A percentile compares a stretch with the other conserved stretches of the same genome.
Conservation (phyloP, 2,329 filamentous ascomycete genomes). For the Mycosphaerella sp. region DNA sequence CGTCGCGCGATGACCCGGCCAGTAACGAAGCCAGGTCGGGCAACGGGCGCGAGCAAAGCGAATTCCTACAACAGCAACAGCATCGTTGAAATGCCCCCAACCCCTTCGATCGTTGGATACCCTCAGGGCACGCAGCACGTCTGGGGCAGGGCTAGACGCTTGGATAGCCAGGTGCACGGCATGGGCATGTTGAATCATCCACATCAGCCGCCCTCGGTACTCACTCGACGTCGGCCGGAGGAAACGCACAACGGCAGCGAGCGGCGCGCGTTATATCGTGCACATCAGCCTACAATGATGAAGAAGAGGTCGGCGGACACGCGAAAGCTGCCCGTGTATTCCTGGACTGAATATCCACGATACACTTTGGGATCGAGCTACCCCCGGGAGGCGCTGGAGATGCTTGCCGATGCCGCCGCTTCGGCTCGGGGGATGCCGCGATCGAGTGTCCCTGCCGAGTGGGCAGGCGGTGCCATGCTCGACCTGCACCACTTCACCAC, state of each 20-base stretch:
- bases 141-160: too few species aligned
- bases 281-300: neutral
- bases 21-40: neutral
- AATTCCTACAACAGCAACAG: neutral
- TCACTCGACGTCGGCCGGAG: too few species aligned
- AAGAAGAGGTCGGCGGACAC: neutral
- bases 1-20: neutral
- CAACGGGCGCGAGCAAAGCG: neutral
- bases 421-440: neutral
- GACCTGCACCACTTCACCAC: conserved; percentile 1
- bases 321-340: conserved; percentile 13
- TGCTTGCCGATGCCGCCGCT: conserved; percentile 5
- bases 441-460: neutral
- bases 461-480: neutral
- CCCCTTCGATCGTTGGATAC: neutral
- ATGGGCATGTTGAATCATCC: too few species aligned
- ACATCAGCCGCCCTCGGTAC: too few species aligned
- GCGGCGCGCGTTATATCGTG: neutral
- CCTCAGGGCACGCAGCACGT: too few species aligned
- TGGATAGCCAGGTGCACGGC: too few species aligned
- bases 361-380: conserved; percentile 10
- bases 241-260: neutral
- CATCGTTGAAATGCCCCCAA: neutral
- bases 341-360: conserved; percentile 18
- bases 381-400: conserved; percentile 4